A percentile compares a stretch with the other conserved stretches of the same genome.
phyloP scores from a whole-genome alignment of 2,329 filamentous ascomycete genomes.

The Camptophora hylomeconis region DNA sequence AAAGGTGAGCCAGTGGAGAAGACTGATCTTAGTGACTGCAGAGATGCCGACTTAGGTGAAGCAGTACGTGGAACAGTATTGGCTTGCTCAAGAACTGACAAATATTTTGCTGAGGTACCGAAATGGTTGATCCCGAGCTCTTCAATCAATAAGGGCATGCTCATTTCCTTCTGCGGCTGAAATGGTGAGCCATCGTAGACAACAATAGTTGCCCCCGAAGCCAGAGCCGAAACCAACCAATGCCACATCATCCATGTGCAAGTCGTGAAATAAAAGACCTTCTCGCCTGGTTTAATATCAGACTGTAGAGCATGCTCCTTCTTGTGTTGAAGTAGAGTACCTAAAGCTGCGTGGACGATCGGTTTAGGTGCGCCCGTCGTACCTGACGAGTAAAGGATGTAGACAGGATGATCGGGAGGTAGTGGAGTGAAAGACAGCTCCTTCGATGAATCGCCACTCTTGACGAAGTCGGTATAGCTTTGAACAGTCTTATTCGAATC shows the following conservation, averaged over 20 bases:
- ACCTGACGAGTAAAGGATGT: conserved; percentile 85
- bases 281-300: conserved; percentile 58
- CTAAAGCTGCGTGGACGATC: conserved; percentile 82
- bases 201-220: conserved; percentile 68
- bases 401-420: conserved; percentile 74
- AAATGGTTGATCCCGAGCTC: conserved; percentile 80
- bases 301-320: conserved; percentile 88
- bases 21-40: conserved; percentile 58
- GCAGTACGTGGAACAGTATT: conserved; percentile 46
- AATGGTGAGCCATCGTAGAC: conserved; percentile 93
- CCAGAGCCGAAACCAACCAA: conserved; percentile 79
- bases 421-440: conserved; percentile 60
- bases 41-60: conserved; percentile 24
- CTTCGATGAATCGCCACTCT: conserved; percentile 26
- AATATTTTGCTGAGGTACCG: conserved; percentile 86
- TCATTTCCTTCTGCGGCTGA: conserved; percentile 61
- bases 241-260: conserved; percentile 99
- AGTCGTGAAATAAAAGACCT: conserved; percentile 87
- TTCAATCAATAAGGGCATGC: conserved; percentile 70
- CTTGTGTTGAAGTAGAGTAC: conserved; percentile 89
- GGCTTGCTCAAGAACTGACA: conserved; percentile 78
- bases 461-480: conserved; percentile 33
- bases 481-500: conserved; percentile 24
- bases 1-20: conserved; percentile 91
- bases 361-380: conserved; percentile 83